These are phyloP conservation scores for Hypoxylon sp. DNA, from an alignment of 2,329 filamentous ascomycete genomes.

Conservation along the genomic window DNA sequence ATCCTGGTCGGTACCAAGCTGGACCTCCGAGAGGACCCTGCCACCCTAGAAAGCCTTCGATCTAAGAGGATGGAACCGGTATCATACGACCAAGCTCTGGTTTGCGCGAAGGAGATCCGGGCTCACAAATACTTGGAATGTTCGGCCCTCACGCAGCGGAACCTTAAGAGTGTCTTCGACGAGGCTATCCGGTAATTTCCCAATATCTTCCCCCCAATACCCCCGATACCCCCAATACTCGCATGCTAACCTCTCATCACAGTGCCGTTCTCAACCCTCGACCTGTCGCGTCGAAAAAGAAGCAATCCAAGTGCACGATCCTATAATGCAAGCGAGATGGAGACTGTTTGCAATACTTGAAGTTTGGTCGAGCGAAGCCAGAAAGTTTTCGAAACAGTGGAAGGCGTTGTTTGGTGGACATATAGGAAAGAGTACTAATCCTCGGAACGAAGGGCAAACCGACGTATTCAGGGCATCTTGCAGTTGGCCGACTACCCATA, in stretches of 20 bases:
- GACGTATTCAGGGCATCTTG: conserved; percentile 47
- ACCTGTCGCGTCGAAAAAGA: conserved; percentile 67
- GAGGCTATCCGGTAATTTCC: conserved; percentile 88
- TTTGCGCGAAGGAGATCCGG: conserved; percentile 91
- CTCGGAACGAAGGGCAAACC: conserved; percentile 41
- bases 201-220: background rate
- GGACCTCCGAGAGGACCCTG: conserved; percentile 89
- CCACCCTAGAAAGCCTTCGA: conserved; percentile 82
- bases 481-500: conserved; percentile 44
- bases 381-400: conserved; percentile 46
- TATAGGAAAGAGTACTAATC: conserved; percentile 49
- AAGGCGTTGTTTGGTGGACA: conserved; percentile 51
- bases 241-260: conserved; percentile 39
- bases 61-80: conserved; percentile 98
- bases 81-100: conserved; percentile 89
- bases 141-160: conserved; percentile 94
- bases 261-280: conserved; percentile 80
- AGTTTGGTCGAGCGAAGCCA: conserved; percentile 44
- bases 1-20: conserved; percentile 98
- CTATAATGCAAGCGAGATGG: conserved; percentile 60
- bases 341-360: conserved; percentile 36
- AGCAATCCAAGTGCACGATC: conserved; percentile 76
- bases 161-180: conserved; percentile 98
- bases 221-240: no score
- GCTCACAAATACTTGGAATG: conserved; percentile 99